These are phyloP conservation scores for Acanthamoeba healyi DNA, from an alignment of 208 protist genomes.

Conservation along the genomic window DNA sequence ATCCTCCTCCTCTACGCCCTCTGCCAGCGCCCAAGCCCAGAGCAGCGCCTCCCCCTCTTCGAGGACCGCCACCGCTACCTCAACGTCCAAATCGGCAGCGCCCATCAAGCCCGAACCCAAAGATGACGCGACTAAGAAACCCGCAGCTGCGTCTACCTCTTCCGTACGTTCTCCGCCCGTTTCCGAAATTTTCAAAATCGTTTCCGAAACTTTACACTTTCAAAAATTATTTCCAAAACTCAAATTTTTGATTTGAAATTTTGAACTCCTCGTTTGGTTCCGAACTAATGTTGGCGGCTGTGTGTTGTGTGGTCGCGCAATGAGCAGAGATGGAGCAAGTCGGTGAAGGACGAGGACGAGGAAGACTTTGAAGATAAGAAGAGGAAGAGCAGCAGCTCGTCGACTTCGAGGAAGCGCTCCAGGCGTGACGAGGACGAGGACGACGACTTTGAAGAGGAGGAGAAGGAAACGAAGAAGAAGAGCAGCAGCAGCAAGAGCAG, in stretches of 20 bases:
- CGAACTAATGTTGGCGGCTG: too few relatives aligned
- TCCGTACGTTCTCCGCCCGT: not conserved
- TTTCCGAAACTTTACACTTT: not conserved
- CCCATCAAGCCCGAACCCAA: conserved; percentile 28
- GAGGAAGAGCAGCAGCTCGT: not conserved
- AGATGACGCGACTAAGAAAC: not conserved
- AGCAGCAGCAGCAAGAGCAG: not conserved
- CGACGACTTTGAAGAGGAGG: conserved; percentile 60
- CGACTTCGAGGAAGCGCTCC: not conserved
- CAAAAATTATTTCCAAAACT: too few relatives aligned
- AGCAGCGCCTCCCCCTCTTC: too few relatives aligned
- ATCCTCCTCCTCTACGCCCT: not conserved
- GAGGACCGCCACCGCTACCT: not conserved
- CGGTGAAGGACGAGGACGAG: not conserved
- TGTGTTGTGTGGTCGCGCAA: too few relatives aligned
- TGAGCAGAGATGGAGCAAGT: not conserved
- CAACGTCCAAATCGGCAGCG: not conserved
- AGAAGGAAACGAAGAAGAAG: conserved; percentile 21
- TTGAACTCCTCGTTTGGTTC: too few relatives aligned
- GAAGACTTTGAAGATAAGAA: not conserved
- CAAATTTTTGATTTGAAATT: not conserved
- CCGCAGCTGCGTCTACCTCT: not conserved
- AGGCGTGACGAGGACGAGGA: not conserved
- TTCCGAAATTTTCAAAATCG: not conserved
- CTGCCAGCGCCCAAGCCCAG: not conserved